Percentiles rank a stretch among this genome's conserved stretches.
Evolutionary conservation across 192 early-diverging fungal genomes (phyloP).

Genomic region (Dissophora ornata): DNA sequence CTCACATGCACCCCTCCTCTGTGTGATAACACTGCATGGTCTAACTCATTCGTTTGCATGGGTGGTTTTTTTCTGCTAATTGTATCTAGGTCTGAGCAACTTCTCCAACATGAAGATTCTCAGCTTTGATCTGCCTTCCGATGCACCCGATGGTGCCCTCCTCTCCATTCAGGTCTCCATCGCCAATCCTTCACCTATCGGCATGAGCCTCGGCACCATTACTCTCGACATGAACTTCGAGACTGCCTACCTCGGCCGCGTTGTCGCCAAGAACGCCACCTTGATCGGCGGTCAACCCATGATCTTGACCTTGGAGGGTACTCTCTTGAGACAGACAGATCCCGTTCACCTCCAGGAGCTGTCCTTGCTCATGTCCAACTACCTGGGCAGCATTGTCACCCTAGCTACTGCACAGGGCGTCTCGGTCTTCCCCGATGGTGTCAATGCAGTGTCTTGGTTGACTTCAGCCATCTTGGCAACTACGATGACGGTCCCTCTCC

Average conservation of each 20-base stretch:
- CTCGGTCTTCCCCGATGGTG: slow-evolving; percentile 46
- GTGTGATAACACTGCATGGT: too few relatives aligned
- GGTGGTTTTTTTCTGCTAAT: too few relatives aligned
- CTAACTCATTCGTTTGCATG: too few relatives aligned
- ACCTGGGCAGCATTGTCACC: slow-evolving; percentile 31
- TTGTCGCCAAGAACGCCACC: slow-evolving; percentile 32
- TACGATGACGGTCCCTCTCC: slow-evolving; percentile 30
- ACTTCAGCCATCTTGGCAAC: slow-evolving; percentile 24
- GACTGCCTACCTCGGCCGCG: slow-evolving; percentile 33
- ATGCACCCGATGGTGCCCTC: slow-evolving; percentile 28
- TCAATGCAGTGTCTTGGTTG: slow-evolving; percentile 40
- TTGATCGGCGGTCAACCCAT: slow-evolving; percentile 34
- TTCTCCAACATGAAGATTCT: slow-evolving; percentile 47
- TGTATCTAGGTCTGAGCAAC: slow-evolving; percentile 42
- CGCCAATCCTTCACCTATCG: slow-evolving; percentile 47
- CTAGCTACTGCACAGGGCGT: slow-evolving; percentile 29
- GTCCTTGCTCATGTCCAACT: slow-evolving; percentile 47
- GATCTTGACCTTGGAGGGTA: slow-evolving; percentile 42
- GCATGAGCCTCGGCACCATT: slow-evolving; percentile 39
- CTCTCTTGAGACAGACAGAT: slow-evolving; percentile 35
- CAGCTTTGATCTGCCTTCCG: slow-evolving; percentile 35
- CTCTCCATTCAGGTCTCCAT: slow-evolving; percentile 27
- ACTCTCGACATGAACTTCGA: slow-evolving; percentile 49
- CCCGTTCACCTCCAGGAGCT: slow-evolving; percentile 34
- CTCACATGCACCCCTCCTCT: too few relatives aligned